Conservation (phyloP, 2,329 filamentous ascomycete genomes). For the Penicillium occitanis region DNA sequence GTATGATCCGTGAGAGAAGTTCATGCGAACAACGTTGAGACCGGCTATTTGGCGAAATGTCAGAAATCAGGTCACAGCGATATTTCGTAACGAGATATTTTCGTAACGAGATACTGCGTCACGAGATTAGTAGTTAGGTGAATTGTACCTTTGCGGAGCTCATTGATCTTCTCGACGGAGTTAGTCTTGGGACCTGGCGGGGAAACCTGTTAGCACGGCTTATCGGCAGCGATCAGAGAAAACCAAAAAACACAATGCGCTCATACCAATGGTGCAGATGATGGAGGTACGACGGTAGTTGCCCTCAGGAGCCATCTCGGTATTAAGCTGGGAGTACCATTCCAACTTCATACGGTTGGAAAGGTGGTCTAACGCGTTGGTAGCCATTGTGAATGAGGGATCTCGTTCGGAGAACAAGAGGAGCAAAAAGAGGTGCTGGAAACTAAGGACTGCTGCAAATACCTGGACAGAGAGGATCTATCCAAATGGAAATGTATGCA, state of each 20-base stretch:
- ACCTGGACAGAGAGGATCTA: conserved; percentile 1
- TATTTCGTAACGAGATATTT: not conserved
- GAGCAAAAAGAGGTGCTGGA: not conserved
- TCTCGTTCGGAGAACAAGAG: not conserved
- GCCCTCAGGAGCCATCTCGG: conserved; percentile 78
- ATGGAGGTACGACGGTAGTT: conserved; percentile 97
- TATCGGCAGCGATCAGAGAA: conserved; percentile 9
- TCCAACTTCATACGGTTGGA: conserved; percentile 70
- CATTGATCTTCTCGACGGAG: conserved; percentile 94
- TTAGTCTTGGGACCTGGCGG: conserved; percentile 86
- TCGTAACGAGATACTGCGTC: not conserved
- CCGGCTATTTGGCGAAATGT: conserved; percentile 56
- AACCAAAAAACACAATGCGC: conserved; percentile 10
- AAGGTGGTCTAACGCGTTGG: conserved; percentile 75
- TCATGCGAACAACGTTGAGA: conserved; percentile 99
- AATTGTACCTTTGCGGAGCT: conserved; percentile 66
- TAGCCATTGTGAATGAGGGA: conserved; percentile 18
- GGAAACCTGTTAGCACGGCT: conserved; percentile 30
- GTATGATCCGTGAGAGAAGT: conserved; percentile 94
- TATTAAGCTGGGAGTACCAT: conserved; percentile 79
- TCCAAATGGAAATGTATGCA: not conserved
- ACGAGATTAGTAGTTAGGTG: not conserved
- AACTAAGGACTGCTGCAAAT: conserved; percentile 20
- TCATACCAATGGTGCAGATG: conserved; percentile 89
- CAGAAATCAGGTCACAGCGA: not conserved